Percentiles rank a stretch among this genome's conserved stretches.
Evolutionary conservation across 2,329 filamentous ascomycete genomes (phyloP).

Genomic region (Pseudocercospora fuligena): DNA sequence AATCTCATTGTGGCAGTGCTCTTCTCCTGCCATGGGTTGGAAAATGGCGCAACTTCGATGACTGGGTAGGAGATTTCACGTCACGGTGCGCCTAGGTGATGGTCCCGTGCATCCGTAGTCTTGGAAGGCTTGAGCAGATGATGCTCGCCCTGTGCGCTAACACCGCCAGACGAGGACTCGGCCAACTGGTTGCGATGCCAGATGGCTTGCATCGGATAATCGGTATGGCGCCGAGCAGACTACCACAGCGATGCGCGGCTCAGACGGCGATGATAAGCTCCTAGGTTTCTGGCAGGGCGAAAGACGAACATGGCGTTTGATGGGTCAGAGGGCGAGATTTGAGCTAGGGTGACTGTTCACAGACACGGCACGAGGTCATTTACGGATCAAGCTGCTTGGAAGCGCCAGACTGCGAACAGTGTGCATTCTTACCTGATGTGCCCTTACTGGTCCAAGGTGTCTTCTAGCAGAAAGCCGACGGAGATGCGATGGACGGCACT

Average conservation of each 20-base stretch:
- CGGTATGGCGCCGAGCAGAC: neutral
- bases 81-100: neutral
- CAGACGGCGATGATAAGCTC: neutral
- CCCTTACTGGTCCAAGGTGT: too few species aligned
- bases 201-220: neutral
- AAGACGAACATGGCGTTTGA: neutral
- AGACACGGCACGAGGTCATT: neutral
- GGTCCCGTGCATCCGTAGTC: neutral
- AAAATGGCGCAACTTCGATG: constrained; percentile 1
- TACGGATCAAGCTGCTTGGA: too few species aligned
- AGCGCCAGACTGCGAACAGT: too few species aligned
- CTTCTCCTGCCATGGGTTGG: neutral
- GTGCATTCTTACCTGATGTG: too few species aligned
- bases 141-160: neutral
- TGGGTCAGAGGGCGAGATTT: neutral
- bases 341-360: neutral
- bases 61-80: neutral
- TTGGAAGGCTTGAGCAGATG: neutral
- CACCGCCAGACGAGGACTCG: neutral
- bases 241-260: neutral
- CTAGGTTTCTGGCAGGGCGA: neutral
- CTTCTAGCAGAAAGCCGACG: neutral
- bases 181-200: neutral
- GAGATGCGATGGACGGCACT: neutral
- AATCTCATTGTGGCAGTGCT: constrained; percentile 1